Conservation (phyloP, 179 eudicot species). For the Drosera spatulata region DNA sequence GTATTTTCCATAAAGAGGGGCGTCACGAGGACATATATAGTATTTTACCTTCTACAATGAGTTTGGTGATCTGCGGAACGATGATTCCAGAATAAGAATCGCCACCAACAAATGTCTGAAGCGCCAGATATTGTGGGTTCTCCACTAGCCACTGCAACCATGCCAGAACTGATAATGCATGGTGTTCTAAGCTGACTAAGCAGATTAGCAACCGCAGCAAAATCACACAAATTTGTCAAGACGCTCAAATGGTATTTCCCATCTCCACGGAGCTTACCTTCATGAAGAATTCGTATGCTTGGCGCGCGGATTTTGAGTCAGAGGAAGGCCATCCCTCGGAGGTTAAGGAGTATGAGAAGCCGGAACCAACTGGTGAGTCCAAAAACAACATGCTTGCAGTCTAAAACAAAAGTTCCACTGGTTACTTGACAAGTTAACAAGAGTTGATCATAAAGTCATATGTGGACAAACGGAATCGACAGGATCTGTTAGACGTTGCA, state of each 20-base stretch:
- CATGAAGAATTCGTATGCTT: slow-evolving; percentile 15
- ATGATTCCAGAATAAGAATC: slow-evolving; percentile 37
- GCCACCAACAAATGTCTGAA: slow-evolving; percentile 34
- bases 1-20: not conserved
- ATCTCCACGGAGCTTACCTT: slow-evolving; percentile 18
- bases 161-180: not conserved
- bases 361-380: too few relatives aligned
- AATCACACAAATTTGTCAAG: not conserved
- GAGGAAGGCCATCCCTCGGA: too few relatives aligned
- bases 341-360: too few relatives aligned
- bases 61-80: slow-evolving; percentile 29
- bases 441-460: too few relatives aligned
- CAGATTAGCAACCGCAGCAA: not conserved
- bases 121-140: slow-evolving; percentile 27
- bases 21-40: not conserved
- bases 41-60: slow-evolving; percentile 26
- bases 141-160: slow-evolving; percentile 31
- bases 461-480: too few relatives aligned
- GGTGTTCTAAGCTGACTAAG: not conserved
- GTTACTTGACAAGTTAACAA: too few relatives aligned
- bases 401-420: too few relatives aligned
- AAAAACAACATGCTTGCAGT: too few relatives aligned
- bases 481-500: too few relatives aligned
- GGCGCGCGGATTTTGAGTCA: too few relatives aligned
- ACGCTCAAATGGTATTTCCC: too few relatives aligned